phyloP scores from a whole-genome alignment of 2,329 filamentous ascomycete species.

The Fusarium sp. region DNA sequence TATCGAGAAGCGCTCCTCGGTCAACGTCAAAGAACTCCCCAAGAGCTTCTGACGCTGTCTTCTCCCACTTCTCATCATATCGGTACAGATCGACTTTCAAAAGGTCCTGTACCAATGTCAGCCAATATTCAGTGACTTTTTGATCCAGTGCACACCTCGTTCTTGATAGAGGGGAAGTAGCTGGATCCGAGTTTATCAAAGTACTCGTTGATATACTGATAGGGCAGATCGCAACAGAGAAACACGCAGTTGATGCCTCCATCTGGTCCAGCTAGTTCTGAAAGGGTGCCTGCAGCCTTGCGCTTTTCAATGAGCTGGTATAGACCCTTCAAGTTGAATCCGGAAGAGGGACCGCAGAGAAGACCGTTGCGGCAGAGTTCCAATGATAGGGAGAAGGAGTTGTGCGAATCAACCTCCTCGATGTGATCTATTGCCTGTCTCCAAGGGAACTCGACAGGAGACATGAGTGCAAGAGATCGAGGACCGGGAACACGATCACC shows the following conservation, averaged over 20 bases:
- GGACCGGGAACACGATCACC: slow-evolving; percentile 68
- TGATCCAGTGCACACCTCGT: slow-evolving; percentile 45
- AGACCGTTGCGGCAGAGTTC: slow-evolving; percentile 65
- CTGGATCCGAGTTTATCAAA: slow-evolving; percentile 62
- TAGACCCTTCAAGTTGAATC: slow-evolving; percentile 64
- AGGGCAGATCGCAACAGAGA: slow-evolving; percentile 69
- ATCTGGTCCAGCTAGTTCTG: slow-evolving; percentile 54
- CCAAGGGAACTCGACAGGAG: slow-evolving; percentile 66
- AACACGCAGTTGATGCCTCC: slow-evolving; percentile 64
- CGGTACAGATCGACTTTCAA: slow-evolving; percentile 38
- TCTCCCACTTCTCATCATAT: slow-evolving; percentile 45
- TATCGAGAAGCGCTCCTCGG: slow-evolving; percentile 18
- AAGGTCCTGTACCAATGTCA: slow-evolving; percentile 31
- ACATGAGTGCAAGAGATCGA: slow-evolving; percentile 59
- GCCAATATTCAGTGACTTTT: fast-evolving
- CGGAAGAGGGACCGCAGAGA: slow-evolving; percentile 68
- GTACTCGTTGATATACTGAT: slow-evolving; percentile 69
- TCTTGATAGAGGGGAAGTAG: slow-evolving; percentile 59
- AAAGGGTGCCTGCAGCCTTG: slow-evolving; percentile 56
- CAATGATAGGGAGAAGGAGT: slow-evolving; percentile 63
- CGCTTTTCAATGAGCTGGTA: slow-evolving; percentile 59
- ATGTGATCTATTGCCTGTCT: slow-evolving; percentile 62
- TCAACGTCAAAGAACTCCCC: slow-evolving; percentile 28
- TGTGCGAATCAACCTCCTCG: slow-evolving; percentile 63
- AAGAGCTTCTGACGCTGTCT: slow-evolving; percentile 21